Evolutionary conservation across 73 alveolate genomes (phyloP).

Genomic region (Tetrahymena thermophila): DNA sequence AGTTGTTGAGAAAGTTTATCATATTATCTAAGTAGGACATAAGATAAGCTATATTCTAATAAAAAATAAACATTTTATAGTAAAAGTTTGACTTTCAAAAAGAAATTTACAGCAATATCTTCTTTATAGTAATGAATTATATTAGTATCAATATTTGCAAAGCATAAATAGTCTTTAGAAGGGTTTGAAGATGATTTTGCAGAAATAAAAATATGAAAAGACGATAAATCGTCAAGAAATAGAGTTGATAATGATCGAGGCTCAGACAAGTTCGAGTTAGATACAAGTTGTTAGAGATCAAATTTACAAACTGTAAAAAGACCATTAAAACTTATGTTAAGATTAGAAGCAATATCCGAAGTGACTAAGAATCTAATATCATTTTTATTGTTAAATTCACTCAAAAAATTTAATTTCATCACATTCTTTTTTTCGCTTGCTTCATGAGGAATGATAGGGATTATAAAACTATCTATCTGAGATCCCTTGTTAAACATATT

Average conservation of each 20-base stretch:
- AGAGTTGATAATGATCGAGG: background rate
- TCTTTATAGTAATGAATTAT: background rate
- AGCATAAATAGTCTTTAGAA: background rate
- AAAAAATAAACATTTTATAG: background rate
- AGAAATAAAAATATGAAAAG: background rate
- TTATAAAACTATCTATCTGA: background rate
- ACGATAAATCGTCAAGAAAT: background rate
- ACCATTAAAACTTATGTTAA: background rate
- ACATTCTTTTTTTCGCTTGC: background rate
- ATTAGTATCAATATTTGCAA: background rate
- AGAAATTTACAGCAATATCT: background rate
- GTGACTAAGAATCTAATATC: background rate
- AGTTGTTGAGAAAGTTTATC: background rate
- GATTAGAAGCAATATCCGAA: background rate
- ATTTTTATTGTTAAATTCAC: background rate
- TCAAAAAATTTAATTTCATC: background rate
- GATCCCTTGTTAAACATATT: background rate
- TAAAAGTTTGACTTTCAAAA: background rate
- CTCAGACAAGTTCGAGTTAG: background rate
- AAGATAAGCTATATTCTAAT: background rate
- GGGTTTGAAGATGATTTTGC: background rate
- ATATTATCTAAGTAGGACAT: background rate
- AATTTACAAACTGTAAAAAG: background rate
- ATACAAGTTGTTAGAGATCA: background rate
- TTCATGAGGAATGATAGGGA: background rate